Base-by-base conservation (phyloP, 345 rosid species). In the Rhodamnia argentea region DNA sequence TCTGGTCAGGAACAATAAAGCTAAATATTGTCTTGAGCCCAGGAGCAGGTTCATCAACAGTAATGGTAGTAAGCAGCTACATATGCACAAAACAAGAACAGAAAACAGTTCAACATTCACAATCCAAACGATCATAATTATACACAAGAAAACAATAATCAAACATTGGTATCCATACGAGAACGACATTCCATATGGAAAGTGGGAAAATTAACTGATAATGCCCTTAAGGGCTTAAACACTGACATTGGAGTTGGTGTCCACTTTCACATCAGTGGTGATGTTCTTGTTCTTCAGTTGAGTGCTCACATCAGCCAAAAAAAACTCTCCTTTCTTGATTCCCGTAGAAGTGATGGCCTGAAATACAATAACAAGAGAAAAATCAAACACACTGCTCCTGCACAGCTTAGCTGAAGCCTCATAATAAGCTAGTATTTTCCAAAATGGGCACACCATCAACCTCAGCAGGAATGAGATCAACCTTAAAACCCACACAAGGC, bases 241-340 rank as follows among this genome's bases (percentile, higher is more conserved):
- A 87, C 98, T 90, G 89, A 95, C 98, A 59, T 96, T 95, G 75
- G 98, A 83, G 75, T 84, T 84, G 83, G 98, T 92, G 91, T 94
- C 95, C 40, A 96, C 97, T 94, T 97, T 97, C 86, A 97, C 88
- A 86, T 97, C 98, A 86, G 96, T 90, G 18, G 97, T 96, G 92
- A 94, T 83, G 86, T 95, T 97, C 90, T 95, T 97, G 93, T 94
- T 96, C 95, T 94, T 98, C 90, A 96, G 92, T 92, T 93, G 97
- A 56, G 98, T 94, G 88, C 87, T 89, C 40, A 98, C 93, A 94
- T 98, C 99, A 82, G 95, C 99, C 83, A 94, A 83, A 83, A 97
- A 90, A 24, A 94, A 47, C 5, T 91, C 94, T 84, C 96, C 99
- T 87, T 98, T 98, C 94, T 93, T 95, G 3, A 85, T 89, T 87